These are phyloP conservation scores for Platismatia glauca DNA, from an alignment of 495 filamentous ascomycete genomes.

Conservation along the genomic window DNA sequence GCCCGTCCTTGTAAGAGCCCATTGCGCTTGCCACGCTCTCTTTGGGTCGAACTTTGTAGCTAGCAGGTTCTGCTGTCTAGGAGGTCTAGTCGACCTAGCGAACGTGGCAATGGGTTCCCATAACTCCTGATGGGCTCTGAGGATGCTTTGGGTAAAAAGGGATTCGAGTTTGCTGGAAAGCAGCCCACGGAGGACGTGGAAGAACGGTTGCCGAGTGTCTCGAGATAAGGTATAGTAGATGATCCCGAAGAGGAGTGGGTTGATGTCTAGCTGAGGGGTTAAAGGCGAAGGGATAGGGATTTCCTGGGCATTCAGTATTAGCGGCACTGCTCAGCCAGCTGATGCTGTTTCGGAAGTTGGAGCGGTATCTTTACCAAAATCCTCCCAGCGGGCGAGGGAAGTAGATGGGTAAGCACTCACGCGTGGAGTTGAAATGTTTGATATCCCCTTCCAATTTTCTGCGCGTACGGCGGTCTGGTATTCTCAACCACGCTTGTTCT, in stretches of 20 bases:
- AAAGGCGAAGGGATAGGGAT: background rate
- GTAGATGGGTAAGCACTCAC: background rate
- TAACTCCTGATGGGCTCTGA: background rate
- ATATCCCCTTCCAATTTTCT: background rate
- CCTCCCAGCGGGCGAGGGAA: background rate
- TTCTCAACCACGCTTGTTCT: background rate
- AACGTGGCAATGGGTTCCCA: no score
- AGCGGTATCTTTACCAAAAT: background rate
- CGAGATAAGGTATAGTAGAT: background rate
- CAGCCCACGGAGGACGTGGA: background rate
- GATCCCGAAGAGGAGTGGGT: background rate
- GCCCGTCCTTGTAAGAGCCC: background rate
- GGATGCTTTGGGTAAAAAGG: background rate
- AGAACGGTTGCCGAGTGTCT: background rate
- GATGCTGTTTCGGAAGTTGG: background rate
- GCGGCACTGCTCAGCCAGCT: background rate
- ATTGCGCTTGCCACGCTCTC: background rate
- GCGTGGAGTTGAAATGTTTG: background rate
- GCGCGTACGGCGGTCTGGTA: background rate
- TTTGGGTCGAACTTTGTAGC: background rate
- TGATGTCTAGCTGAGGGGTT: background rate
- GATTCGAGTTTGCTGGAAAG: background rate
- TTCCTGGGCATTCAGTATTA: background rate
- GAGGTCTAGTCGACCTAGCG: background rate
- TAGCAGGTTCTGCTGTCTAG: background rate